These are phyloP conservation scores for Fusarium nisikadoi DNA, from an alignment of 2,329 filamentous ascomycete genomes.

Conservation along the genomic window DNA sequence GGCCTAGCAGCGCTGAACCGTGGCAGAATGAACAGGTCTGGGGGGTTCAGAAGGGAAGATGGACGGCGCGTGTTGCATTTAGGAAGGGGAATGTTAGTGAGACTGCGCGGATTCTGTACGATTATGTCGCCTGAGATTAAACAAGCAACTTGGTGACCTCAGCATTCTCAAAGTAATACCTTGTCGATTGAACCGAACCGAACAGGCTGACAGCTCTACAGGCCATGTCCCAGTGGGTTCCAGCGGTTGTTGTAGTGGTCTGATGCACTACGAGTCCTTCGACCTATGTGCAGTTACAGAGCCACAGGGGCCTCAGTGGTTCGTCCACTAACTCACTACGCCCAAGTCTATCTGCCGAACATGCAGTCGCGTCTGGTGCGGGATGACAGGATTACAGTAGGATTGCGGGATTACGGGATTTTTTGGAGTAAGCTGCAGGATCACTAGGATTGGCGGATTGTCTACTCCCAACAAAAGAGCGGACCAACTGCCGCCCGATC, in stretches of 20 bases:
- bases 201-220: neutral
- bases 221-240: neutral
- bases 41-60: neutral
- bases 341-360: too few relatives aligned
- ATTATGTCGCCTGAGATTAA: neutral
- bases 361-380: too few relatives aligned
- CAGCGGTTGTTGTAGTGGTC: neutral
- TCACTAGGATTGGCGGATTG: neutral
- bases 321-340: too few relatives aligned
- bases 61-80: neutral
- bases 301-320: neutral
- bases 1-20: neutral
- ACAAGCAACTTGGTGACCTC: too few relatives aligned
- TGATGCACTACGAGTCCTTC: neutral
- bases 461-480: neutral
- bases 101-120: neutral
- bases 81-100: neutral
- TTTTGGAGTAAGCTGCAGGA: neutral
- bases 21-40: conserved; percentile 1
- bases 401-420: neutral
- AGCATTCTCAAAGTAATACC: too few relatives aligned
- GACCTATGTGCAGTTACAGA: neutral
- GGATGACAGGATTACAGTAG: neutral
- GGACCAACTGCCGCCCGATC: neutral
- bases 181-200: too few relatives aligned